These are phyloP conservation scores for Setaria viridis DNA, from an alignment of 202 grass and related monocot genomes.

Conservation along the genomic window DNA sequence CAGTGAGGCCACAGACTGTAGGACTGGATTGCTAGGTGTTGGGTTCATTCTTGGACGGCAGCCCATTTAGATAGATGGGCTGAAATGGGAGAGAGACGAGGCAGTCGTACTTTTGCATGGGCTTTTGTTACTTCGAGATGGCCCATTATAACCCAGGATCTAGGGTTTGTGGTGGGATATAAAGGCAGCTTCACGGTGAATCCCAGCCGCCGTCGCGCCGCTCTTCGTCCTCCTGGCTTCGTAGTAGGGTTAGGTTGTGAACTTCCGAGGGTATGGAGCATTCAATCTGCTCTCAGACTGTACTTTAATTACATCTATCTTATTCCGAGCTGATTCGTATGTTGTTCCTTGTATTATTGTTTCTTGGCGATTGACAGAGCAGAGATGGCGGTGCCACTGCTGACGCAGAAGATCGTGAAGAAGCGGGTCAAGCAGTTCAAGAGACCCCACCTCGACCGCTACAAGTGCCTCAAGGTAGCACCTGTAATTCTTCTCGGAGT, in stretches of 20 bases:
- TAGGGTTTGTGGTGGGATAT: slow-evolving; percentile 21
- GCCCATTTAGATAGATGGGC: not conserved
- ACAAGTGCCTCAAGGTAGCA: slow-evolving; percentile 66
- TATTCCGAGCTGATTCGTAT: too few relatives aligned
- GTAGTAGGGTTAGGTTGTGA: slow-evolving; percentile 5
- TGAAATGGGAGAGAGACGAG: too few relatives aligned
- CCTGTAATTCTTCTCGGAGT: not conserved
- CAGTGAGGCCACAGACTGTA: too few relatives aligned
- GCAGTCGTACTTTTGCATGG: not conserved
- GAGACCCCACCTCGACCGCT: slow-evolving; percentile 65
- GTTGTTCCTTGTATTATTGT: too few relatives aligned
- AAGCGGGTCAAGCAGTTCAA: slow-evolving; percentile 80
- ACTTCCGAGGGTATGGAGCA: not conserved
- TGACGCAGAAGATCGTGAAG: slow-evolving; percentile 81
- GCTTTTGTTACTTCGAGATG: not conserved
- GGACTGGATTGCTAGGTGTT: too few relatives aligned
- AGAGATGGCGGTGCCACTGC: slow-evolving; percentile 74
- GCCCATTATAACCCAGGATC: not conserved
- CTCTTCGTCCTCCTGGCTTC: not conserved
- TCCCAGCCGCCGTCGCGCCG: slow-evolving; percentile 4
- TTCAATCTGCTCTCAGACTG: too few relatives aligned
- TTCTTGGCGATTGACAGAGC: not conserved
- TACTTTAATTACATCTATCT: too few relatives aligned
- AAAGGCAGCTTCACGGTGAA: not conserved
- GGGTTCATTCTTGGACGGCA: too few relatives aligned